Evolutionary conservation across 2,329 filamentous ascomycete genomes (phyloP).

Genomic region (Alternaria conjuncta): DNA sequence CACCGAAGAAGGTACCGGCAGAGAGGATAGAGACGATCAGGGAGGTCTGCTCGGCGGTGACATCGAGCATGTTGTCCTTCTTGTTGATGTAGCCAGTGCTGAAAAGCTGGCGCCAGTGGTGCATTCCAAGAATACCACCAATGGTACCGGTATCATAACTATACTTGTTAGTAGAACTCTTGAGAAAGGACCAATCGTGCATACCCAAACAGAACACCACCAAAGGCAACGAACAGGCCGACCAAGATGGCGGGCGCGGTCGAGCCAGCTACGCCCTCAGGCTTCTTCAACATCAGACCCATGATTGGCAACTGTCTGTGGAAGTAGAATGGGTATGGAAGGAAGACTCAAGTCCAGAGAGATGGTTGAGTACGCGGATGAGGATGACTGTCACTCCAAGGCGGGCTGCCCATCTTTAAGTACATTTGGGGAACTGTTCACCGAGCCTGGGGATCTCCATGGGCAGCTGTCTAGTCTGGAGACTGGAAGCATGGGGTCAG

Average conservation of each 20-base stretch:
- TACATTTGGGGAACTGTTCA: constrained; percentile 23
- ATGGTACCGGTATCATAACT: constrained; percentile 51
- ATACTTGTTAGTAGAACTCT: constrained; percentile 10
- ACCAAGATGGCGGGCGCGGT: constrained; percentile 47
- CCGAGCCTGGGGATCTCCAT: constrained; percentile 28
- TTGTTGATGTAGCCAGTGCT: constrained; percentile 47
- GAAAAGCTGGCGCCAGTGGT: constrained; percentile 70
- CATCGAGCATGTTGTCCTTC: constrained; percentile 47
- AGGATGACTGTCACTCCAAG: constrained; percentile 5
- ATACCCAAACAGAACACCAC: constrained; percentile 52
- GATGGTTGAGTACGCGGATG: constrained; percentile 11
- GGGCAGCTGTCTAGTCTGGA: constrained; percentile 25
- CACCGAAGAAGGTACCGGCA: constrained; percentile 77
- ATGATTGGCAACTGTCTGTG: constrained; percentile 29
- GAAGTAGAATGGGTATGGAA: constrained; percentile 6
- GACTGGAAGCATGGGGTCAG: constrained; percentile 31
- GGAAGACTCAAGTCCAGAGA: constrained; percentile 4
- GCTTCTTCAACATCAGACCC: constrained; percentile 63
- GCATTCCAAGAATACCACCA: constrained; percentile 73
- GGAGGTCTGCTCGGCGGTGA: constrained; percentile 63
- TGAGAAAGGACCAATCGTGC: constrained; percentile 1
- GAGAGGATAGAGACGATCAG: constrained; percentile 83
- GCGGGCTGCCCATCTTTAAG: constrained; percentile 26
- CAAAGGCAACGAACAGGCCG: constrained; percentile 55
- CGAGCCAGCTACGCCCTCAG: constrained; percentile 73